These are phyloP conservation scores for Fragaria nilgerrensis DNA, from an alignment of 306 rosid genomes.

Conservation along the genomic window DNA sequence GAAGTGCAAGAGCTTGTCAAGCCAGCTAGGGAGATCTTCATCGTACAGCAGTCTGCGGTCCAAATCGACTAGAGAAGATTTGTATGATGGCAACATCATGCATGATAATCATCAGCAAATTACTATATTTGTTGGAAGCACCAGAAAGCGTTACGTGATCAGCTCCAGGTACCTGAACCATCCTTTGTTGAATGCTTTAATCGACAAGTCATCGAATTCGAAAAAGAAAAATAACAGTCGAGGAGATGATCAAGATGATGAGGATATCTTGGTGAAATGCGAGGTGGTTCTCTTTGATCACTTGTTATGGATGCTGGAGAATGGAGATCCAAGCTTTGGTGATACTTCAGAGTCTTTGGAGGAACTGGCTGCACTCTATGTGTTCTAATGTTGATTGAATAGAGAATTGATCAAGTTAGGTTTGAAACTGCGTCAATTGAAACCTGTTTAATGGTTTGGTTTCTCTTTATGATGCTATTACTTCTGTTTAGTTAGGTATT, in stretches of 20 bases:
- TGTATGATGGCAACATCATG: constrained; percentile 24
- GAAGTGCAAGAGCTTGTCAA: constrained; percentile 88
- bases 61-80: constrained; percentile 57
- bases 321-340: constrained; percentile 65
- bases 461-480: not conserved
- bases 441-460: not conserved
- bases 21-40: constrained; percentile 73
- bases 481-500: not conserved
- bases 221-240: constrained; percentile 10
- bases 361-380: constrained; percentile 85
- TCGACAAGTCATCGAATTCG: constrained; percentile 42
- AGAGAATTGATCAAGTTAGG: not conserved
- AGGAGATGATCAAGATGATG: constrained; percentile 20
- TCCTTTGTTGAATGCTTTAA: constrained; percentile 67
- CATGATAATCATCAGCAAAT: constrained; percentile 35
- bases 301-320: constrained; percentile 84
- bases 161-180: constrained; percentile 60
- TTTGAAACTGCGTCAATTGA: not conserved
- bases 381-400: constrained; percentile 25
- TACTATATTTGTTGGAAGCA: constrained; percentile 66
- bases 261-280: constrained; percentile 54
- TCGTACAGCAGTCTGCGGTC: constrained; percentile 72
- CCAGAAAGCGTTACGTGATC: constrained; percentile 67
- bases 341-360: constrained; percentile 62
- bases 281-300: constrained; percentile 94